These are phyloP conservation scores for Cocos nucifera DNA, from an alignment of 176 grass and related monocot species.

Conservation along the genomic window DNA sequence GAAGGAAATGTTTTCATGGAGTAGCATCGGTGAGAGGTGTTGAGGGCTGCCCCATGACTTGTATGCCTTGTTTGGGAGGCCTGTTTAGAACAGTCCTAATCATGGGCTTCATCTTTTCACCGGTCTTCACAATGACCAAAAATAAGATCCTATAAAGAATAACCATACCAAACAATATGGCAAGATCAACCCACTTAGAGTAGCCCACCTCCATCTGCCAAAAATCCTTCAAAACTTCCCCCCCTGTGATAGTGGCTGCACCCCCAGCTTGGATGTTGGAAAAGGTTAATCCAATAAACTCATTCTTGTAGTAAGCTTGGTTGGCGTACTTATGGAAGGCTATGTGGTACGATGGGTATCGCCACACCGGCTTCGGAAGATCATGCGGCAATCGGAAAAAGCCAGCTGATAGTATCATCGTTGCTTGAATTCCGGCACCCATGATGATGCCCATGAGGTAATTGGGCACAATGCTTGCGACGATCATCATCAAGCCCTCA, in stretches of 20 bases:
- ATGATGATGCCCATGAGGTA: conserved; percentile 41
- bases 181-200: conserved; percentile 50
- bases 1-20: too few species aligned
- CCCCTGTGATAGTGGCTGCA: conserved; percentile 25
- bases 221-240: conserved; percentile 10
- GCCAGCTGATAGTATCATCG: conserved; percentile 23
- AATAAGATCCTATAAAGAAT: conserved; percentile 31
- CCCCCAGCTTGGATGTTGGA: conserved; percentile 13
- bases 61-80: too few species aligned
- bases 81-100: too few species aligned
- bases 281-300: conserved; percentile 26
- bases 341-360: conserved; percentile 36
- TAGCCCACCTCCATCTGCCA: conserved; percentile 42
- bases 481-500: conserved; percentile 38
- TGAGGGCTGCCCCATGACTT: too few species aligned
- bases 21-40: too few species aligned
- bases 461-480: conserved; percentile 19
- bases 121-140: conserved; percentile 25
- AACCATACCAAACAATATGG: conserved; percentile 31
- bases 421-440: conserved; percentile 26
- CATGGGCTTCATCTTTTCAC: conserved; percentile 15
- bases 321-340: conserved; percentile 39
- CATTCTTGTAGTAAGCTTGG: conserved; percentile 42
- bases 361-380: conserved; percentile 46
- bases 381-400: conserved; percentile 31